phyloP scores from a whole-genome alignment of 2,329 filamentous ascomycete species.

The Phialophora tarda region DNA sequence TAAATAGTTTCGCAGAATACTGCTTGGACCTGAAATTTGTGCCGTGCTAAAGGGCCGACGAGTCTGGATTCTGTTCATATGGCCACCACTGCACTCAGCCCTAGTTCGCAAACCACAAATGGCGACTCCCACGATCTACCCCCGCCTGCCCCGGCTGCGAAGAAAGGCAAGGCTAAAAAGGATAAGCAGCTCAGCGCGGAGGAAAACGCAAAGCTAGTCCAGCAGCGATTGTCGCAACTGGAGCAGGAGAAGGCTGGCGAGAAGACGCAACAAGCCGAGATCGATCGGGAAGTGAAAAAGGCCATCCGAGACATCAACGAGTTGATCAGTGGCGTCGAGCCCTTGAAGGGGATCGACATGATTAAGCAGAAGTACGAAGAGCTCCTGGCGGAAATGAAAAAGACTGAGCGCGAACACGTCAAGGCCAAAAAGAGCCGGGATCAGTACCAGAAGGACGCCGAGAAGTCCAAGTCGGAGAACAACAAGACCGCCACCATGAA shows the following conservation, averaged over 20 bases:
- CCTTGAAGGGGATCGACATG: constrained; percentile 87
- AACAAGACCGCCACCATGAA: constrained; percentile 90
- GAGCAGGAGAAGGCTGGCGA: constrained; percentile 92
- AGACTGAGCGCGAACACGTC: constrained; percentile 87
- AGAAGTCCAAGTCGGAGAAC: constrained; percentile 83
- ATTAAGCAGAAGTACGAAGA: constrained; percentile 91
- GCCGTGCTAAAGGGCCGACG: neutral
- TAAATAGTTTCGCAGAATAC: constrained; percentile 15
- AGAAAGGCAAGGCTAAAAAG: constrained; percentile 72
- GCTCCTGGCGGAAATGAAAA: constrained; percentile 91
- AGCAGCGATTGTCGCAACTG: constrained; percentile 91
- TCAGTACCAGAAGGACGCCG: constrained; percentile 94
- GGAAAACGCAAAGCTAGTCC: constrained; percentile 88
- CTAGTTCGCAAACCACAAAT: constrained; percentile 46
- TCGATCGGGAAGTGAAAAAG: constrained; percentile 93
- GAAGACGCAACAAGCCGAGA: constrained; percentile 94
- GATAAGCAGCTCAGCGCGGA: constrained; percentile 85
- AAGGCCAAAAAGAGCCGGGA: constrained; percentile 97
- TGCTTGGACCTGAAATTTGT: constrained; percentile 14
- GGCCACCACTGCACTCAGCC: constrained; percentile 38
- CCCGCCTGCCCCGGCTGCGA: constrained; percentile 57
- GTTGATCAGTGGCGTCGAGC: constrained; percentile 84
- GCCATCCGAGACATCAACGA: constrained; percentile 89
- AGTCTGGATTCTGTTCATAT: constrained; percentile 17
- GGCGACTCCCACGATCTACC: constrained; percentile 50